Evolutionary conservation across 192 early-diverging fungal genomes (phyloP), one percentile per base, ranked within the genome.

Genomic region (Coemansia biformis): DNA sequence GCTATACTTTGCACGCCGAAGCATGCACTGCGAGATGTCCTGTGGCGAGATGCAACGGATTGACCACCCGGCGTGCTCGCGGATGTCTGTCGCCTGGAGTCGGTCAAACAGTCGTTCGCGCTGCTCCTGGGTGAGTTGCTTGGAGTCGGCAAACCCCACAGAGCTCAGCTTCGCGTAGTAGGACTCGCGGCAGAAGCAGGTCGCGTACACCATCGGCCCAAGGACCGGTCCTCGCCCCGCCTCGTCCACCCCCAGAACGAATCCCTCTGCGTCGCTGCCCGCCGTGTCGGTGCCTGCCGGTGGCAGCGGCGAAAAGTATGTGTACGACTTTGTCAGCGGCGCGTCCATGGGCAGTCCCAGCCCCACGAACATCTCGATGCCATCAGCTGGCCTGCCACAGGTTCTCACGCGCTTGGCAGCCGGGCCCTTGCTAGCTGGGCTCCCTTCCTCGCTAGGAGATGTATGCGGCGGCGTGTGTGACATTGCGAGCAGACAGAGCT

Each of bases 201-300:
- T 72, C 1, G 89, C 89, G 63, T 98, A 99, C 0, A 98, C 95
- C 96, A 99, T 99, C 8, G 93, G 91, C 1, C 91, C 90, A 0
- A 98, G 79, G 0, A 96, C 95, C 7, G 96, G 96, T 0, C 96
- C 96, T 12, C 95, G 70, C 8, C 96, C 96, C 18, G 96, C 96
- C 49, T 99, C 96, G 57, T 99, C 96, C 1, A 99, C 88, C 19
- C 96, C 95, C 24, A 97, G 66, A 2, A 89, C 77, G 51, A 78
- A 86, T 18, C 54, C 54, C 5, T 51, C 37, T 3, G n/a, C 36
- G 1, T 30, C 17, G 17, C 35, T 42, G n/a, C 18, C 35, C 12
- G 45, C 33, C 12, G 43, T 0, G 13, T 4, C 14, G 31, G 13
- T 16, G 32, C 14, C 5, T 13, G 33, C 34, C 19, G 38, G 14